Conservation (phyloP, 2,329 filamentous ascomycete species). For the Raffaelea deltoideospora region DNA sequence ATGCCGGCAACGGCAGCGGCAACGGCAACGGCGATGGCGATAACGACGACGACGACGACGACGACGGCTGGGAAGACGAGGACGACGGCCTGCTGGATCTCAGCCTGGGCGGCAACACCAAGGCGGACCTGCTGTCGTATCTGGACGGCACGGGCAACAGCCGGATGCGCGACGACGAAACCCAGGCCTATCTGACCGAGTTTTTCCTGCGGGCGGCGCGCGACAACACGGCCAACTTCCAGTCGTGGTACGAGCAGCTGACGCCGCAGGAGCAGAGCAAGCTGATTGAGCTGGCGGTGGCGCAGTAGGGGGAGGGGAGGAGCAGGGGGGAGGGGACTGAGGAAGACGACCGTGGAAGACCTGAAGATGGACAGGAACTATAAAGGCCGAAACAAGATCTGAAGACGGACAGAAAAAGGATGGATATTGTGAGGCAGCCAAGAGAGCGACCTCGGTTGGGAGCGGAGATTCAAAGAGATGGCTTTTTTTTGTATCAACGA, state of each 20-base stretch:
- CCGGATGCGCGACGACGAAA: slow-evolving; percentile 76
- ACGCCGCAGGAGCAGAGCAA: slow-evolving; percentile 41
- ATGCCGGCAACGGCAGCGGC: not conserved
- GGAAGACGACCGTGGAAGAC: not conserved
- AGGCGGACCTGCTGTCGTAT: slow-evolving; percentile 68
- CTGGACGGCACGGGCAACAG: slow-evolving; percentile 41
- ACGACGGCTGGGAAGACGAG: slow-evolving; percentile 83
- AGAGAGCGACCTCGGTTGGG: too few species aligned
- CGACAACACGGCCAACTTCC: slow-evolving; percentile 41
- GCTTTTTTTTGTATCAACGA: too few species aligned
- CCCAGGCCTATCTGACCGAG: slow-evolving; percentile 65
- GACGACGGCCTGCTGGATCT: slow-evolving; percentile 64
- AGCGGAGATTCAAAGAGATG: too few species aligned
- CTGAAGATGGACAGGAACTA: too few species aligned
- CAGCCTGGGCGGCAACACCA: slow-evolving; percentile 49
- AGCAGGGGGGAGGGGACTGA: not conserved
- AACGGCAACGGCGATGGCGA: slow-evolving; percentile 25
- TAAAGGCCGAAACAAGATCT: too few species aligned
- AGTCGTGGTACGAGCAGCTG: slow-evolving; percentile 39
- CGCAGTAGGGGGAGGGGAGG: slow-evolving; percentile 8
- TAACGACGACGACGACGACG: slow-evolving; percentile 46
- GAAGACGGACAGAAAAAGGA: too few species aligned
- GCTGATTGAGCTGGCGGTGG: slow-evolving; percentile 33
- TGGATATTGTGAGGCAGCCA: too few species aligned
- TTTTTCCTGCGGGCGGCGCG: slow-evolving; percentile 55